Evolutionary conservation across 768 basidiomycete species (phyloP), one percentile per base, ranked within the genome.

Genomic region (Candolleomyces eurysporus): DNA sequence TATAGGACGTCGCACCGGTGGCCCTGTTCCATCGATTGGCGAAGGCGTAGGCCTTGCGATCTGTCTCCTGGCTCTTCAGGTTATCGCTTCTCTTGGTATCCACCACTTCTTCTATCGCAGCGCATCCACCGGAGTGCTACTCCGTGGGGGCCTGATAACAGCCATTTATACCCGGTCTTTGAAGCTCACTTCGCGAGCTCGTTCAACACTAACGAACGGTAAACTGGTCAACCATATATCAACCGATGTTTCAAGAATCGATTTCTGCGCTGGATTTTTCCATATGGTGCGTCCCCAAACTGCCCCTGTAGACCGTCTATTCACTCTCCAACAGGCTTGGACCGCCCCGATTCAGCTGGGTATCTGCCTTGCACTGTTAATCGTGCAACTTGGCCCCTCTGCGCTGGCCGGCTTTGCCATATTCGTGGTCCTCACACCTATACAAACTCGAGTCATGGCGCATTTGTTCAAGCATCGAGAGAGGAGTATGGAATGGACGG

Each of bases 221-320:
- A 90, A 90, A 69, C 83, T 97, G 11, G 89, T 97, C 64, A 96
- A 94, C 65, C 94, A 96, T 75, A 96, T 98, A 62, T 94, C 92
- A 5, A 93, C 91, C 0, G 94, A 95, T 69, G 87, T 96, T 21
- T 94, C 91, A 31, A 84, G 95, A 21, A 91, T 98, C 69, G 94
- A 98, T 70, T 97, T 94, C 66, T 90, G 89, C 67, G 80, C 84
- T 66, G 80, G 87, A 19, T 91, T 88, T 76, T 90, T 92, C 72
- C 91, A 92, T 66, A 88, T 94, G 81, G 78, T 75, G 56, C 26
- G 73, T 57, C 22, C 22, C 22, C 43, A 14, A 45, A 26, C n/a
- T 21, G 51, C 40, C 31, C 36, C 51, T 64, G 17, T 40, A 10
- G 42, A 7, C 16, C 22, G 19, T 36, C 61, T 19, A 43, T 43